Base-by-base conservation (phyloP, 78 protist genomes). In the Dictyostelium capitatum region DNA sequence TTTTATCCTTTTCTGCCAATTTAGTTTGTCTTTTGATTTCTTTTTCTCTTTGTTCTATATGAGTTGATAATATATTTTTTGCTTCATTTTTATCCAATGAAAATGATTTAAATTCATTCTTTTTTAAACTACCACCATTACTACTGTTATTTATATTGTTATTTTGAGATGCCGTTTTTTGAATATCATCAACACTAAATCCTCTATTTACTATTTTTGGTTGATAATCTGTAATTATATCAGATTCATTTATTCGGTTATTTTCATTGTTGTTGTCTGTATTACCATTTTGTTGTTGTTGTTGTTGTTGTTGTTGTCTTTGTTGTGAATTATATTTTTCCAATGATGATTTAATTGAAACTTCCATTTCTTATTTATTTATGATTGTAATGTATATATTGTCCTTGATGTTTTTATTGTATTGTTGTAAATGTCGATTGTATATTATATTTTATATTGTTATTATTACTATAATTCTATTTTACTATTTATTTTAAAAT, bases 1-100 rank as follows among this genome's bases (percentile, higher is more conserved):
- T 62, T 77, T 77, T 87, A 64, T 87, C 93, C 37, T 87, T 87
- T 67, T 87, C 93, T n/a, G 84, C 84, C 4, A 87, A 62, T 51
- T 74, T 70, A 4, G 93, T 87, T 64, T 75, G 65, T 59, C 93
- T 47, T 20, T 77, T 82, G 2, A 87, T 87, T 37, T 87, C 93
- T 65, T 69, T 74, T 77, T 87, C 93, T 78, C 84, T 87, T 32
- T 67, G 43, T n/a, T 87, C 85, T 25, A 87, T 87, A 8, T 77
- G 83, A 23, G 6, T 53, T 8, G 93, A 74, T 43, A 87, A 57
- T 43, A 87, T 65, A 77, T 70, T 77, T 77, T 87, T 87, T 3
- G 82, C 93, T 32, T 74, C 83, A 41, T 46, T 28, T 25, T 74
- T 53, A 43, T 87, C 75, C 4, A 79, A 17, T 17, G 83, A 79